phyloP scores from a whole-genome alignment of 345 rosid species.

The Hibiscus syriacus region DNA sequence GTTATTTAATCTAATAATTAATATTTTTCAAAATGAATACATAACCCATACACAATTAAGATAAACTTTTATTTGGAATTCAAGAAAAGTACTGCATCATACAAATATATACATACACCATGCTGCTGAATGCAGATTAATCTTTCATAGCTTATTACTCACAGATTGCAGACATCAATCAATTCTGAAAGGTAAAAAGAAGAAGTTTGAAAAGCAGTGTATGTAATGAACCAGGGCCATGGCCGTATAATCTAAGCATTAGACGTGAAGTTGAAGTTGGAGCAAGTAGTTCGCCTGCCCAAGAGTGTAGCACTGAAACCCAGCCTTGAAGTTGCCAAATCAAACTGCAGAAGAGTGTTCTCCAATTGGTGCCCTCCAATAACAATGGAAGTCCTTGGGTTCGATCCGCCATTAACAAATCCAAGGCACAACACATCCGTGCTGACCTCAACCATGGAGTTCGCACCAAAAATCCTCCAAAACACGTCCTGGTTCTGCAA shows the following conservation, averaged over 20 bases:
- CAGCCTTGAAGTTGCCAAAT: conserved; percentile 47
- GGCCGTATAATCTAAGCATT: conserved; percentile 20
- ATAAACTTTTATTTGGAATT: not conserved
- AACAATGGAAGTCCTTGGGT: conserved; percentile 48
- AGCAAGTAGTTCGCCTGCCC: conserved; percentile 44
- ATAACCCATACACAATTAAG: not conserved
- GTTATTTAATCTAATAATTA: too few species aligned
- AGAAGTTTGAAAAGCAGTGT: not conserved
- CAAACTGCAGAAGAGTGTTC: conserved; percentile 48
- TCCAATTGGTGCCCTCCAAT: conserved; percentile 66
- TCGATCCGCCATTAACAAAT: conserved; percentile 60
- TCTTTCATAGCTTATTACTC: not conserved
- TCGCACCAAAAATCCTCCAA: conserved; percentile 62
- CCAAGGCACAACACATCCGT: conserved; percentile 50
- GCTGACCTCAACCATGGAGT: conserved; percentile 57
- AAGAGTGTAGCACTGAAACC: conserved; percentile 58
- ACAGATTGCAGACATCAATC: not conserved
- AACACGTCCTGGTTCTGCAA: conserved; percentile 34
- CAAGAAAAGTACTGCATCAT: not conserved
- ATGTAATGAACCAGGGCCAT: not conserved
- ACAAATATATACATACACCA: not conserved
- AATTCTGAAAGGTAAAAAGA: not conserved
- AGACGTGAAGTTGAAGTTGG: conserved; percentile 64
- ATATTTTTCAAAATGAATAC: too few species aligned
- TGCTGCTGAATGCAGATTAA: not conserved